A percentile compares a stretch with the other conserved stretches of the same genome.
Evolutionary conservation across 805 yeast species (phyloP).

Genomic region (Blastobotrys parvus): DNA sequence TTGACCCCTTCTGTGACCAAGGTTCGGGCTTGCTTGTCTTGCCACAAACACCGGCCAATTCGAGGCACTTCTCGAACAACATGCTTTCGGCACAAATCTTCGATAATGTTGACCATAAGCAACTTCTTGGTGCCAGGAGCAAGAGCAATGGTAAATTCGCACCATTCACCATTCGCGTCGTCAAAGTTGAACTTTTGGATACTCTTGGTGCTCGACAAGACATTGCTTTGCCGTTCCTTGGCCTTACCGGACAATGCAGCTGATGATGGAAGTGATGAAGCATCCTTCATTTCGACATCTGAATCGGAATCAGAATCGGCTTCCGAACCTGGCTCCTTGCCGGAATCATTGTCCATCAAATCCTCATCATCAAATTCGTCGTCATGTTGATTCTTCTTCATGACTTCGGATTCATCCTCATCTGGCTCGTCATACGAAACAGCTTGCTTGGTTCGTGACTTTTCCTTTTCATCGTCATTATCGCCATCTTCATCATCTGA

Average conservation of each 20-base stretch:
- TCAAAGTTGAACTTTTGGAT: slow-evolving; percentile 82
- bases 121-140: slow-evolving; percentile 83
- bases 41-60: slow-evolving; percentile 79
- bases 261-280: slow-evolving; percentile 7
- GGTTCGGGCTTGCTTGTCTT: slow-evolving; percentile 58
- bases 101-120: slow-evolving; percentile 94
- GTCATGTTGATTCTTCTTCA: slow-evolving; percentile 40
- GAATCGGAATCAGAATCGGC: slow-evolving; percentile 35
- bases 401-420: slow-evolving; percentile 86
- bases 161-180: slow-evolving; percentile 83
- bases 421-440: slow-evolving; percentile 93
- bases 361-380: slow-evolving; percentile 40
- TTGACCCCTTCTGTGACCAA: slow-evolving; percentile 97
- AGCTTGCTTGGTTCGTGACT: slow-evolving; percentile 66
- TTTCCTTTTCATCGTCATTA: slow-evolving; percentile 51
- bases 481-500: slow-evolving; percentile 48
- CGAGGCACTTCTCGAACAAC: slow-evolving; percentile 88
- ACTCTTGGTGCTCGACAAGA: slow-evolving; percentile 62
- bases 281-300: slow-evolving; percentile 33
- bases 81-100: slow-evolving; percentile 78
- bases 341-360: slow-evolving; percentile 26
- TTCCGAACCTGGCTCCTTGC: slow-evolving; percentile 22
- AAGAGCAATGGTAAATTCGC: slow-evolving; percentile 78
- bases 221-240: slow-evolving; percentile 77
- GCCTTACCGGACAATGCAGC: slow-evolving; percentile 49